A percentile compares a stretch with the other conserved stretches of the same genome.
Evolutionary conservation across 2,329 filamentous ascomycete genomes (phyloP).

Genomic region (Domatiomyces catenatus): DNA sequence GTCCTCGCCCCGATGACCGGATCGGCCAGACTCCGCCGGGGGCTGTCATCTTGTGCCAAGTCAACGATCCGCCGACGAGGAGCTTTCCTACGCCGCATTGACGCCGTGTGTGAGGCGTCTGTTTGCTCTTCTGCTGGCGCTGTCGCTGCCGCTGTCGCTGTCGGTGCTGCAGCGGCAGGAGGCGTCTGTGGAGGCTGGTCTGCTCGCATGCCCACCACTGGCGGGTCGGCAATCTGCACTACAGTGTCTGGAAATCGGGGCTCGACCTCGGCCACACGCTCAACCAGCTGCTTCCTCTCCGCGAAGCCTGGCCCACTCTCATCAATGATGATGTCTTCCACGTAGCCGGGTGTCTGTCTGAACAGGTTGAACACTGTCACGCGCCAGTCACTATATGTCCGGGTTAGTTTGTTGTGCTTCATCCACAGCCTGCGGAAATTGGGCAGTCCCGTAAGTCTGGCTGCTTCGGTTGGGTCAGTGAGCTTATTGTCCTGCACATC

Average conservation of each 20-base stretch:
- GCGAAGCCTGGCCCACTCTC: slow-evolving; percentile 65
- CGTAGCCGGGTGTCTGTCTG: slow-evolving; percentile 73
- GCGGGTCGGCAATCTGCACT: slow-evolving; percentile 20
- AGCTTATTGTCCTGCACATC: slow-evolving; percentile 84
- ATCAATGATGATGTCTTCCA: slow-evolving; percentile 81
- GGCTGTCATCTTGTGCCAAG: slow-evolving; percentile 33
- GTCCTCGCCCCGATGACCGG: background rate
- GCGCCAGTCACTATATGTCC: slow-evolving; percentile 70
- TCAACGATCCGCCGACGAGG: slow-evolving; percentile 44
- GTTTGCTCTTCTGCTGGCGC: background rate
- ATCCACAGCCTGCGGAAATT: slow-evolving; percentile 90
- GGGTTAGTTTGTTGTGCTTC: slow-evolving; percentile 78
- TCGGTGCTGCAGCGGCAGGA: slow-evolving; percentile 2
- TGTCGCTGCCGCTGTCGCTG: slow-evolving; percentile 13
- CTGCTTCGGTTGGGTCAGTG: slow-evolving; percentile 80
- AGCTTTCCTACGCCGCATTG: slow-evolving; percentile 32
- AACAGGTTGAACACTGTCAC: slow-evolving; percentile 94
- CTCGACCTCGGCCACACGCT: slow-evolving; percentile 61
- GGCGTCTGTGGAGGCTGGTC: slow-evolving; percentile 2
- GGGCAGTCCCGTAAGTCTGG: slow-evolving; percentile 75
- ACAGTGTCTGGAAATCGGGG: slow-evolving; percentile 37
- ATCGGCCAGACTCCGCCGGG: background rate
- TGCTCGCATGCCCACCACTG: slow-evolving; percentile 6
- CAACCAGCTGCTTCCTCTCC: slow-evolving; percentile 70
- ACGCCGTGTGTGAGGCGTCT: slow-evolving; percentile 16